phyloP scores from a whole-genome alignment of 768 basidiomycete genomes.

The Tylopilus intermedius region DNA sequence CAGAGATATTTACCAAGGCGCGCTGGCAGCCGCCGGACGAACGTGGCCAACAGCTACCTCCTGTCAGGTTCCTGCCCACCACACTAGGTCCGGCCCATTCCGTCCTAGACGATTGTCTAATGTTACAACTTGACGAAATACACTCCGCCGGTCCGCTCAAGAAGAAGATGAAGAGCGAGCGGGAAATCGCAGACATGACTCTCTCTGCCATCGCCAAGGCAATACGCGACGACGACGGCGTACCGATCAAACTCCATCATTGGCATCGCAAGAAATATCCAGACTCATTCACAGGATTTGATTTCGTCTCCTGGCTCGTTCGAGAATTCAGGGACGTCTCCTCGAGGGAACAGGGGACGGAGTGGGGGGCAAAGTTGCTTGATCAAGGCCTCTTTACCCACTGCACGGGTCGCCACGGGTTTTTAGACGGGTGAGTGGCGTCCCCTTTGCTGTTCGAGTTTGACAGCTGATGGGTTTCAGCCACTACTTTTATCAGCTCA shows the following conservation, averaged over 20 bases:
- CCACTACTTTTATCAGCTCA: conserved; percentile 85
- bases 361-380: conserved; percentile 71
- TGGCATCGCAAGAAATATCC: conserved; percentile 76
- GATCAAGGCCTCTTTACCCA: conserved; percentile 87
- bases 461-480: conserved; percentile 34
- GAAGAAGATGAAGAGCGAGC: conserved; percentile 79
- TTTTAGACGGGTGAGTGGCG: conserved; percentile 73
- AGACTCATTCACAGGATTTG: conserved; percentile 84
- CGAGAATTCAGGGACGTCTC: conserved; percentile 87
- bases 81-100: conserved; percentile 79
- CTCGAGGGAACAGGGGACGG: conserved; percentile 71
- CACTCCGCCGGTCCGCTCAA: conserved; percentile 67
- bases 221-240: conserved; percentile 81
- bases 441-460: not conserved
- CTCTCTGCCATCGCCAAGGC: conserved; percentile 65
- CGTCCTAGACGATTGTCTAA: conserved; percentile 71
- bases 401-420: conserved; percentile 70
- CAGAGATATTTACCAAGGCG: conserved; percentile 79
- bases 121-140: conserved; percentile 77
- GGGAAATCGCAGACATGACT: conserved; percentile 64
- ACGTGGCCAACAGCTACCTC: conserved; percentile 41
- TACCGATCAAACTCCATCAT: conserved; percentile 76
- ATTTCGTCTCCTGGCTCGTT: conserved; percentile 89
- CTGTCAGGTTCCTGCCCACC: conserved; percentile 77
- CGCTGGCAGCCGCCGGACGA: conserved; percentile 63